Base-by-base conservation (phyloP, 1,284 basidiomycete genomes). In the Puccinia horiana region DNA sequence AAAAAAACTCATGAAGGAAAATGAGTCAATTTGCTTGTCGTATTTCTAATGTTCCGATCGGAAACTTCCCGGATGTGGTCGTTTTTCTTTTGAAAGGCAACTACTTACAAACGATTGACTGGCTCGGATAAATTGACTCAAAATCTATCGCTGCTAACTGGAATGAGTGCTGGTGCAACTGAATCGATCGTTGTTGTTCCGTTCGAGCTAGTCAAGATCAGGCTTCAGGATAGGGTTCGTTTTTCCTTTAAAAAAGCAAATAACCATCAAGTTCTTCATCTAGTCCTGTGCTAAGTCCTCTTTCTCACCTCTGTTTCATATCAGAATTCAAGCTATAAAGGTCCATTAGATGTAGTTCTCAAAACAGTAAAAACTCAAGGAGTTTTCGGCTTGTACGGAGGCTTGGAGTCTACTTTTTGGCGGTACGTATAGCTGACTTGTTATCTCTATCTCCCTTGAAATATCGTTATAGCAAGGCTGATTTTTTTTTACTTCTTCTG, bases 391-490 rank as follows among this genome's bases (percentile, higher is more conserved):
- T 89, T 96, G 76, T 98, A 96, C 86, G 91, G 91, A 54, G 95
- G 95, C 47, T 95, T 97, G 93, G 95, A 97, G 87, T 91, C 93
- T 14, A 97, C 95, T 0, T 96, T 97, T 88, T 97, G 95, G 95
- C 91, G 93, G 93, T 93, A 82, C 6, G 72, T 35, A 29, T 54
- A 42, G 44, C 56, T 16, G 11, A 32, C 58, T 56, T 49, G 26
- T 63, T 65, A 70, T 47, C 42, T n/a, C 2, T 18, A 20, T 16
- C 37, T 6, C 26, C 16, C n/a, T 3, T 23, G 14, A 63, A 65
- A 70, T 4, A 37, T 20, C 18, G 20, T 54, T 11, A 54, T 74
- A 12, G 29, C 32, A 56, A 42, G 18, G 35, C 52, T 76, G 77
- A 70, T 26, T 56, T 40, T 18, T 52, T 69, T 23, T 52, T 47